Base-by-base conservation (phyloP, 2,329 filamentous ascomycete genomes). In the Waltergamsia citrina region DNA sequence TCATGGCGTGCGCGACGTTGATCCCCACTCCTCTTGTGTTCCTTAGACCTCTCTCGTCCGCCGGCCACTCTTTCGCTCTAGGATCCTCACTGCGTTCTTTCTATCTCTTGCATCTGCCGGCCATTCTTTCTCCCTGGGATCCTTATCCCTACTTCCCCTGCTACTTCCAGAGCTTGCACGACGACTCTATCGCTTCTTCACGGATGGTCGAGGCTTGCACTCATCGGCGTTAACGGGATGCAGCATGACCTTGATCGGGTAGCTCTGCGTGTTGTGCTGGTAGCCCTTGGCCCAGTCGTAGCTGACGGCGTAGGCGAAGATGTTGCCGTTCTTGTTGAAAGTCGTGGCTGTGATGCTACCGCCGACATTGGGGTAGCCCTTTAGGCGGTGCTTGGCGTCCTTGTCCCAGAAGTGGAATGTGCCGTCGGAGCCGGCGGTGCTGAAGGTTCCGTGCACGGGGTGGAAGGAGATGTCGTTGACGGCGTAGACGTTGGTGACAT, bases 281-380 rank as follows among this genome's bases (percentile, higher is more conserved):
- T 90, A 95, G 12, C 92, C 92, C 67, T 98, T 96, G 63, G 83
- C 87, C 92, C 92, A 98, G 63, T 98, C 92, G 57, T 98, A 98
- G 54, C 86, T 87, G 31, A 95, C 76, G 18, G 88, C 86, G 48
- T 92, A 92, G 12, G 85, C 85, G 52, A 92, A 92, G 50, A 90
- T 86, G 52, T 61, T 80, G 34, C 92, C 92, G 38, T 70, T 81
- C 48, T 78, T 76, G 64, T 88, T 94, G 69, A 98, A 98, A n/a
- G 78, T 84, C 3, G 88, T 94, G 17, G 85, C 73, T 7, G 83
- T 83, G 62, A 98, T 98, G 49, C 83, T 85, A 38, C 88, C 88
- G 14, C 84, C 83, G 6, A 87, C 82, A 17, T 74, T 70, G 30
- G 85, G 85, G 52, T 88, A 98, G 11, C 92, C 92, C 69, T 92